Evolutionary conservation across 805 yeast species (phyloP), one percentile per base, ranked within the genome.

Genomic region (Gaillardinia entomophila): DNA sequence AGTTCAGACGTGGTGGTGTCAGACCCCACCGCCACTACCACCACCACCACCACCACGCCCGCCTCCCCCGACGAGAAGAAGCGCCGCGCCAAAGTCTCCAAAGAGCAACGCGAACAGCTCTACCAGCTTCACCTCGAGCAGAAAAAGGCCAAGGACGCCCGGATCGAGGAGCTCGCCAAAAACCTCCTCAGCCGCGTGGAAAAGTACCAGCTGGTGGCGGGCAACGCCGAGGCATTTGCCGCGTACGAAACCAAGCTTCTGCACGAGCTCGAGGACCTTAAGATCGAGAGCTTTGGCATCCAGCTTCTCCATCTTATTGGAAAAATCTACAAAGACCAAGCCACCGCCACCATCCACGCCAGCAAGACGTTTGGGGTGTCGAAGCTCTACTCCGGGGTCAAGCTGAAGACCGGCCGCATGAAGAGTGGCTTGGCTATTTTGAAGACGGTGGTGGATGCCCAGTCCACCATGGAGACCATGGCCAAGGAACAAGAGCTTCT

Each of bases 231-330:
- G 20, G 79, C 88, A 25, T 67, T 81, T 32, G 54, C 57, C 5
- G 70, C 82, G 0, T 82, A 75, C 49, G 60, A 55, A n/a, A 46
- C 48, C 10, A 76, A 77, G 43, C 62, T 84, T 18, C 57, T 62
- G 25, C 62, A 65, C 34, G 92, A 84, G 50, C 74, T 83, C 27
- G 89, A 83, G 44, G 83, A 83, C 40, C 66, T 92, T 52, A 92
- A 92, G 57, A 76, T 87, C 72, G 98, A 92, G 67, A 85, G 96
- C 33, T 92, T 92, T 62, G 99, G 99, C 11, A 60, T 90, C 31
- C 95, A 90, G 59, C 68, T 92, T 31, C 64, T 90, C 42, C 88
- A 82, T 43, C 65, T 90, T 13, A 82, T 92, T 40, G 97, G 97
- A 13, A 73, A 72, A 38, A 75, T 85, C 4, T 92, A 92, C 58